Evolutionary conservation across 495 filamentous ascomycete species (phyloP), one percentile per base, ranked within the genome.

Genomic region (Penicillium diatomitis): DNA sequence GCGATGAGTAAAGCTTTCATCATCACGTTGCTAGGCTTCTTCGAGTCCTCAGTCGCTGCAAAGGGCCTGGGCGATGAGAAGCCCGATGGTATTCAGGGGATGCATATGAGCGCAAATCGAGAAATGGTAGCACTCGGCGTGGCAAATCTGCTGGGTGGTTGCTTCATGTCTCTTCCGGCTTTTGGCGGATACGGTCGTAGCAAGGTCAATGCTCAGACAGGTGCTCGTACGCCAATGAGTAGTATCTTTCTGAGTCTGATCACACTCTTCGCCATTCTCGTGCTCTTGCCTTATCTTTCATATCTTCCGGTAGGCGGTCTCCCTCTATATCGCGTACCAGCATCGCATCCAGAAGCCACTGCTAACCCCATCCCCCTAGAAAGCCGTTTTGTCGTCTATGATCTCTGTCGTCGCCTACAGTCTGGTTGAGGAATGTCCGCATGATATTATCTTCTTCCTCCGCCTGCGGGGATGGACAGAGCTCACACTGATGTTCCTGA

Each of bases 141-240:
- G 6, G 90, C 94, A 4, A 99, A 99, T 61, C 62, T 96, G 8
- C 65, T 91, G 5, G 90, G 91, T n/a, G 84, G 87, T 1, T 87
- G 88, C 57, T 99, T 97, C 66, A 86, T 86, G 76, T 80, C 86
- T 6, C 72, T 99, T 4, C 92, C 92, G 7, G 89, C 88, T 1
- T 99, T 97, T 72, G 92, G 92, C 9, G 92, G 92, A 2, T 99
- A 99, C 60, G 92, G 91, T 31, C 77, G 92, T 57, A 95, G 88
- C 69, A 99, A 97, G 59, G 86, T 97, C 53, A 99, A 96, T 62
- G 80, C 83, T 36, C 82, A 84, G 29, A 97, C 92, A 0, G 92
- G 92, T 40, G 92, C 91, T 28, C 85, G 82, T 52, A 96, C 88
- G 10, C 92, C 91, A 0, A 90, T 99, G 86, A 87, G 83, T 56